phyloP scores from a whole-genome alignment of 2,329 filamentous ascomycete species.

The Dothiorella sarmentorum region DNA sequence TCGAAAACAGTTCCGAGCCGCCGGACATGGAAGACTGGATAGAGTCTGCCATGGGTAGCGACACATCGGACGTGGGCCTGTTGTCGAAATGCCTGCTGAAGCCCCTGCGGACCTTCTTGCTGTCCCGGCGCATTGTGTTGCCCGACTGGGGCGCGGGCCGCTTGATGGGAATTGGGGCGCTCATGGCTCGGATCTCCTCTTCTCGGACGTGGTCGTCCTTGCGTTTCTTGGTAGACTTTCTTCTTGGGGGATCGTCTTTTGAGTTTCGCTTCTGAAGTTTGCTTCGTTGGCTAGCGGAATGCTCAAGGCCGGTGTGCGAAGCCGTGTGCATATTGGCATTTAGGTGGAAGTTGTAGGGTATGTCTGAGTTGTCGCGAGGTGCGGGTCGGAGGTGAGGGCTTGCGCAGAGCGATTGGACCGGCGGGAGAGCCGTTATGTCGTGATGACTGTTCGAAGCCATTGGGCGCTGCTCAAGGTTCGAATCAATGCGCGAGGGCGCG shows the following conservation, averaged over 20 bases:
- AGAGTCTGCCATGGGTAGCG: conserved; percentile 69
- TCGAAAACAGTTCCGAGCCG: conserved; percentile 59
- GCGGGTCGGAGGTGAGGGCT: conserved; percentile 49
- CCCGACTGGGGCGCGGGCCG: conserved; percentile 60
- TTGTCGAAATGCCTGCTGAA: conserved; percentile 53
- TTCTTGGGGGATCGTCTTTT: conserved; percentile 56
- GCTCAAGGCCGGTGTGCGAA: conserved; percentile 34
- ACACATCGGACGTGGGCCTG: conserved; percentile 67
- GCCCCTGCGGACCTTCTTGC: conserved; percentile 60
- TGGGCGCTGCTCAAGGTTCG: conserved; percentile 2
- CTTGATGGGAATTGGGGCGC: conserved; percentile 61
- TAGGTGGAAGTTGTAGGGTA: conserved; percentile 44
- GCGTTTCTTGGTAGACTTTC: conserved; percentile 70
- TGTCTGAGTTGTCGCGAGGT: conserved; percentile 36
- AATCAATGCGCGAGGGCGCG: conserved; percentile 12
- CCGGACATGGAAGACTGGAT: conserved; percentile 74
- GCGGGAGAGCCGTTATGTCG: conserved; percentile 48
- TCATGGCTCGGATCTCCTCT: conserved; percentile 85
- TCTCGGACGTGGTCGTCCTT: conserved; percentile 75
- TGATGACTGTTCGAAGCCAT: conserved; percentile 34
- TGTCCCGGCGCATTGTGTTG: conserved; percentile 61
- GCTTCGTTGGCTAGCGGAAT: conserved; percentile 40
- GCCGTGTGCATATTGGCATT: conserved; percentile 25
- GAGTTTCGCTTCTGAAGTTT: conserved; percentile 52
- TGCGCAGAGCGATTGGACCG: conserved; percentile 37